These are phyloP conservation scores for Rosa lucieae DNA, from an alignment of 306 rosid species.

Conservation along the genomic window DNA sequence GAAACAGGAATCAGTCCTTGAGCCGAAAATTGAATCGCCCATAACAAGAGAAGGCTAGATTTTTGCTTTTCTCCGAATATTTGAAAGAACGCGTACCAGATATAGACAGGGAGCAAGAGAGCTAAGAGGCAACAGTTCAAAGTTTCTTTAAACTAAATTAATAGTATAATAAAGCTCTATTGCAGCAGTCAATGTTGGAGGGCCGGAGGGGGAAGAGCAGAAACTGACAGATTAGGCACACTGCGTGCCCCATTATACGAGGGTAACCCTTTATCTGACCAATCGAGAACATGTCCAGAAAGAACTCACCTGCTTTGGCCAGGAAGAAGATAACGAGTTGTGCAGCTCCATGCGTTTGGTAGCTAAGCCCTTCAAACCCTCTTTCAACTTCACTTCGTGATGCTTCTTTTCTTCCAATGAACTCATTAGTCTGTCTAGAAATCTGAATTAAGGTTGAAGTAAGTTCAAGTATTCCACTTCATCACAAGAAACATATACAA, in stretches of 20 bases:
- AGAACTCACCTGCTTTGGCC: constrained; percentile 82
- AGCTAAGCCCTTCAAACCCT: constrained; percentile 78
- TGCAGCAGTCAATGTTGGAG: background rate
- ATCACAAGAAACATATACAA: background rate
- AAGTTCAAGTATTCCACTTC: background rate
- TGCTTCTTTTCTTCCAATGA: constrained; percentile 88
- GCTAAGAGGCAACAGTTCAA: background rate
- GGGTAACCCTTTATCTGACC: background rate
- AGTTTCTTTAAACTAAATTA: background rate
- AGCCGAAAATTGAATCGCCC: background rate
- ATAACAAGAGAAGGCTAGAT: background rate
- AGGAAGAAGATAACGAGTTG: constrained; percentile 77
- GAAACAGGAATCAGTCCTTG: constrained; percentile 12
- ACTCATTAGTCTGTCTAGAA: constrained; percentile 75
- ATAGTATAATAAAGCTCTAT: background rate
- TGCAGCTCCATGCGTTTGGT: constrained; percentile 86
- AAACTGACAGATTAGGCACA: background rate
- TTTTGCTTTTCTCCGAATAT: background rate
- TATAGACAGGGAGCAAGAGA: background rate
- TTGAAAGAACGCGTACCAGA: background rate
- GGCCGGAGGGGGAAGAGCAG: background rate
- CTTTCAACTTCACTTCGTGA: constrained; percentile 85
- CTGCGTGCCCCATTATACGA: background rate
- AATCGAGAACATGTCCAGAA: background rate
- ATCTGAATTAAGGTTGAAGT: constrained; percentile 52